Base-by-base conservation (phyloP, 345 rosid genomes). In the Pseudoturritis turrita region DNA sequence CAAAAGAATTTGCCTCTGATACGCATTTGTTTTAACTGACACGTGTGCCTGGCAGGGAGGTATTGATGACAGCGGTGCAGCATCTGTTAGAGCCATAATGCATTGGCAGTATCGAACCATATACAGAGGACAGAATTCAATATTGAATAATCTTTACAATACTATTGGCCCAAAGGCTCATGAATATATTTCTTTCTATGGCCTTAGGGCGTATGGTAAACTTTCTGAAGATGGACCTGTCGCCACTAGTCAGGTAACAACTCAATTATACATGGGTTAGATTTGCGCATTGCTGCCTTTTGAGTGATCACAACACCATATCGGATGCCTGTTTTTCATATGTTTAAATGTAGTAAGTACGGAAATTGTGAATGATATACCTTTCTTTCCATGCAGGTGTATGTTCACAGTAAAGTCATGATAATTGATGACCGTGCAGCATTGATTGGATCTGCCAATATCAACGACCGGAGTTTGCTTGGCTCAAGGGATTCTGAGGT, bases 401-500 rank as follows among this genome's bases (percentile, higher is more conserved):
- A 95, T 74, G 98, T 95, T 71, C 99, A 95, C 81, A 88, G 99
- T 81, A 95, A 95, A 79, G 70, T 95, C 81, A 88, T 95, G 97
- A 85, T 95, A 65, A 57, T 91, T 52, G 99, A 91, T 77, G 99
- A 95, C 78, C 73, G 77, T 62, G 76, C 81, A 26, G 72, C 88
- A 18, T 72, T 95, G 79, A 77, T 95, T 77, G 98, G 99, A 73
- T 91, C 99, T 52, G 96, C 99, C 65, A 95, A 91, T 71, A 89
- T 95, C 52, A 95, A 95, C 55, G 99, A 95, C 50, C 80, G 99
- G 69, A 95, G 99, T 83, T 84, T 95, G 72, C 98, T 95, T 43
- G 99, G 99, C 65, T 91, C 99, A 37, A 86, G 99, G 68, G 99
- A 95, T 79, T 95, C 98, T n/a, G 99, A 95, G 99, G 99, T 95